Conservation (phyloP, 768 basidiomycete species). For the Lactarius vividus region DNA sequence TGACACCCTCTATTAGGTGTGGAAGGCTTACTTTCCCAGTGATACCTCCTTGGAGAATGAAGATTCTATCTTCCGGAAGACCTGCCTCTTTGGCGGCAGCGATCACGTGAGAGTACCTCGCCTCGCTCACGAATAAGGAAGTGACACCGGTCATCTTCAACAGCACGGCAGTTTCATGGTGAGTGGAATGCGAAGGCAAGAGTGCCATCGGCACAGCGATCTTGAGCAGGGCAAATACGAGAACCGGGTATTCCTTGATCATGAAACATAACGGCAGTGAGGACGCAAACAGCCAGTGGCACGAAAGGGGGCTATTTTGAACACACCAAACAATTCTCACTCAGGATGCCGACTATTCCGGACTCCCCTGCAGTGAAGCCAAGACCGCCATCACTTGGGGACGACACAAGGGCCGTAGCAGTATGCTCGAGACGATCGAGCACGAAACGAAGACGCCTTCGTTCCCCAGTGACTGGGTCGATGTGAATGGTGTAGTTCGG, state of each 20-base stretch:
- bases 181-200: slow-evolving; percentile 54
- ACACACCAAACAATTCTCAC: slow-evolving; percentile 65
- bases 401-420: slow-evolving; percentile 48
- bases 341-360: slow-evolving; percentile 68
- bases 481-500: slow-evolving; percentile 55
- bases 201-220: slow-evolving; percentile 52
- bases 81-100: slow-evolving; percentile 37
- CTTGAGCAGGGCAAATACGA: slow-evolving; percentile 49
- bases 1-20: slow-evolving; percentile 44
- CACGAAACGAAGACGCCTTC: slow-evolving; percentile 48
- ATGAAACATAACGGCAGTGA: neutral
- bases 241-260: slow-evolving; percentile 51
- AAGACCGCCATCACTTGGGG: slow-evolving; percentile 51
- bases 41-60: slow-evolving; percentile 45
- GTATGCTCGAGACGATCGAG: slow-evolving; percentile 49
- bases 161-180: slow-evolving; percentile 52
- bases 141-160: slow-evolving; percentile 49
- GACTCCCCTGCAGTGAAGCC: slow-evolving; percentile 41
- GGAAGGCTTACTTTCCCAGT: slow-evolving; percentile 44
- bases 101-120: slow-evolving; percentile 43
- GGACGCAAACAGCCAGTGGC: neutral
- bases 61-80: slow-evolving; percentile 43
- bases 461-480: slow-evolving; percentile 51
- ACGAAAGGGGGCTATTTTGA: neutral
- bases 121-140: slow-evolving; percentile 51